Evolutionary conservation across 1,284 basidiomycete species (phyloP).

Genomic region (Tausonia pullulans): DNA sequence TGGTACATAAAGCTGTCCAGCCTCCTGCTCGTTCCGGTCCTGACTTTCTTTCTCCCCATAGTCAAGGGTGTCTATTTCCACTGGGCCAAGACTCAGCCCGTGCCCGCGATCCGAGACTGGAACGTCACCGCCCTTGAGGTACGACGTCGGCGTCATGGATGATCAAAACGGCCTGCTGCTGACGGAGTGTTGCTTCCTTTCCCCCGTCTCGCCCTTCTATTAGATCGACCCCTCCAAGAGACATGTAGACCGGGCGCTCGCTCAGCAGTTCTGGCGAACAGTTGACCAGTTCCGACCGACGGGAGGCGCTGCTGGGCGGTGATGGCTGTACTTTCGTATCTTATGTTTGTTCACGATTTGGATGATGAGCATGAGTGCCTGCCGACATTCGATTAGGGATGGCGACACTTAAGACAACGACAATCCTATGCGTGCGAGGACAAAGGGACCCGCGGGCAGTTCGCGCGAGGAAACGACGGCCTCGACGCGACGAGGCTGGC

Average conservation of each 20-base stretch:
- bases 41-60: conserved; percentile 29
- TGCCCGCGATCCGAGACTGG: conserved; percentile 85
- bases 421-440: too few species aligned
- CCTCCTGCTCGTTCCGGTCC: background rate
- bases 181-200: background rate
- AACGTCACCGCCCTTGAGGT: conserved; percentile 90
- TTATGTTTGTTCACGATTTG: too few species aligned
- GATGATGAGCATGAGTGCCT: too few species aligned
- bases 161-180: conserved; percentile 11
- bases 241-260: conserved; percentile 90
- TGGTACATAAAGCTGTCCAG: conserved; percentile 44
- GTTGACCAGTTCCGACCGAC: conserved; percentile 44
- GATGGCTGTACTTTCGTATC: too few species aligned
- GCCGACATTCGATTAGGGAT: too few species aligned
- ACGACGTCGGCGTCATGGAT: conserved; percentile 19
- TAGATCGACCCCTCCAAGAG: conserved; percentile 80
- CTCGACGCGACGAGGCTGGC: too few species aligned
- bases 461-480: too few species aligned
- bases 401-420: too few species aligned
- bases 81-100: conserved; percentile 82
- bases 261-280: conserved; percentile 88
- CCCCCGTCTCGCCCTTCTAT: background rate
- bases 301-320: background rate
- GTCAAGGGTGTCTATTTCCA: conserved; percentile 89
- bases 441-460: too few species aligned